Conservation (phyloP, 2,329 filamentous ascomycete genomes). For the Plenodomus tracheiphilus region DNA sequence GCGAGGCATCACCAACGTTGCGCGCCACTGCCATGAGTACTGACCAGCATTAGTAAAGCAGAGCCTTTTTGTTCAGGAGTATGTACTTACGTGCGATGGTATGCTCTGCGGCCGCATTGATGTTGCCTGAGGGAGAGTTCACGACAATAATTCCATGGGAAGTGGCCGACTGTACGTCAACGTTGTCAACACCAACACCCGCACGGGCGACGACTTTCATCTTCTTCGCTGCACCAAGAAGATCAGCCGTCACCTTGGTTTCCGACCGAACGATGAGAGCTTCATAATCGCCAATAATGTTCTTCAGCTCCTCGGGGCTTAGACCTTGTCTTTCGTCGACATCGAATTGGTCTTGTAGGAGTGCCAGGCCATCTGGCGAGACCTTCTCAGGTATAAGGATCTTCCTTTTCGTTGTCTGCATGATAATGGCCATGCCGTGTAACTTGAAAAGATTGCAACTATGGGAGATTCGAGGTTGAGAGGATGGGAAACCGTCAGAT, state of each 20-base stretch:
- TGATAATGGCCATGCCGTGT: slow-evolving; percentile 38
- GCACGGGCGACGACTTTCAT: slow-evolving; percentile 79
- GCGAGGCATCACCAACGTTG: slow-evolving; percentile 71
- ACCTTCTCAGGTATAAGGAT: slow-evolving; percentile 80
- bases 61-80: neutral
- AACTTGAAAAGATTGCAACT: neutral
- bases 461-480: neutral
- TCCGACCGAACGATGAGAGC: slow-evolving; percentile 80
- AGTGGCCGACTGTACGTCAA: slow-evolving; percentile 74
- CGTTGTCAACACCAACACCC: slow-evolving; percentile 80
- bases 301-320: slow-evolving; percentile 63
- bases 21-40: slow-evolving; percentile 74
- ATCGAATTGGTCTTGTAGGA: slow-evolving; percentile 68
- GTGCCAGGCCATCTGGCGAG: slow-evolving; percentile 73
- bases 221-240: slow-evolving; percentile 67
- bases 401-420: slow-evolving; percentile 46
- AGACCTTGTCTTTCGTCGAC: slow-evolving; percentile 70
- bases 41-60: slow-evolving; percentile 26
- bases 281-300: slow-evolving; percentile 72
- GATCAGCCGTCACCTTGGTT: slow-evolving; percentile 73
- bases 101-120: slow-evolving; percentile 78
- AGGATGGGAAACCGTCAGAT: slow-evolving; percentile 1
- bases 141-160: slow-evolving; percentile 76
- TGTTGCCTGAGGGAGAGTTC: slow-evolving; percentile 76
- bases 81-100: slow-evolving; percentile 63